Conservation (phyloP, 768 basidiomycete species). For the Pleurotus sapidus region DNA sequence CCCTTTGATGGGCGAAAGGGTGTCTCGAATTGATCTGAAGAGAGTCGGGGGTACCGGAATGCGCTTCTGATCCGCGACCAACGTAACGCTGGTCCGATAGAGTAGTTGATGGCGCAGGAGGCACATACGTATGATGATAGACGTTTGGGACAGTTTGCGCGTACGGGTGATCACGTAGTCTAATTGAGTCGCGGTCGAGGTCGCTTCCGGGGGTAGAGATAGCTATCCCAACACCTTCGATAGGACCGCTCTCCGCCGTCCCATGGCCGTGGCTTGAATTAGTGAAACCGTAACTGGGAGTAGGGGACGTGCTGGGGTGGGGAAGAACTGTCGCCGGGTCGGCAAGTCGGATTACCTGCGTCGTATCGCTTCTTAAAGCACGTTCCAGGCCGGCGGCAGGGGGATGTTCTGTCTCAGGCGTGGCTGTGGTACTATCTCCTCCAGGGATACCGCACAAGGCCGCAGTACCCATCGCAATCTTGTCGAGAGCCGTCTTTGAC, state of each 20-base stretch:
- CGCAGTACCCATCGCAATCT: constrained; percentile 33
- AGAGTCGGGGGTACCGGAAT: constrained; percentile 17
- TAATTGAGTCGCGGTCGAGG: constrained; percentile 27
- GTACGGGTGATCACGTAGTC: constrained; percentile 45
- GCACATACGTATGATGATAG: constrained; percentile 12
- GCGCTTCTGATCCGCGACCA: background rate
- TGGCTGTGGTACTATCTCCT: constrained; percentile 6
- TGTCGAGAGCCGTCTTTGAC: constrained; percentile 35
- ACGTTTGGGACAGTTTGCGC: constrained; percentile 39
- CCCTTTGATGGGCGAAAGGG: constrained; percentile 40
- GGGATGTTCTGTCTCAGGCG: constrained; percentile 11
- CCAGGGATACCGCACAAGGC: constrained; percentile 22
- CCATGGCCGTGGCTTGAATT: constrained; percentile 5
- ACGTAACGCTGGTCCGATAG: constrained; percentile 9
- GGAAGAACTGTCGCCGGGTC: constrained; percentile 35
- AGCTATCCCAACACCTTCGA: constrained; percentile 30
- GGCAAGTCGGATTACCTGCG: constrained; percentile 37
- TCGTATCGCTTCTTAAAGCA: constrained; percentile 35
- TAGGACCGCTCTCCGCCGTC: background rate
- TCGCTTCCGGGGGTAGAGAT: constrained; percentile 28
- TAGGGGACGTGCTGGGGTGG: background rate
- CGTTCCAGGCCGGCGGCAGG: constrained; percentile 29
- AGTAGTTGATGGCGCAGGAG: constrained; percentile 7
- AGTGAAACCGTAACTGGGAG: constrained; percentile 18
- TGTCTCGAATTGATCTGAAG: constrained; percentile 41